A percentile compares a stretch with the other conserved stretches of the same genome.
Evolutionary conservation across 2,329 filamentous ascomycete genomes (phyloP).

Genomic region (Scedosporium boydii): DNA sequence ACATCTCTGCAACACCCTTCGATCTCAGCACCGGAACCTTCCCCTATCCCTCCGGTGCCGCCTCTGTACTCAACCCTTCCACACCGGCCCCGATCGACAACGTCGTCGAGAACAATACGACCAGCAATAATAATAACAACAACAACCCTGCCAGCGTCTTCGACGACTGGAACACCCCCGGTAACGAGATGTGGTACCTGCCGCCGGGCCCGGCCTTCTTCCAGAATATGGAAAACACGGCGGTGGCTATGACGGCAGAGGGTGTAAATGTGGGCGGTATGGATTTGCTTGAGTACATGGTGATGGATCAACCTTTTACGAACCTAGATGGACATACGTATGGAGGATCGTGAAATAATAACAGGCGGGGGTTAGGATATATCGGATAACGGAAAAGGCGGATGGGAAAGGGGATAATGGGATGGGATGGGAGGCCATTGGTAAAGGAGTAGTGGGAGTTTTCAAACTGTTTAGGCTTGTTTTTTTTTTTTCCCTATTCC

Average conservation of each 20-base stretch:
- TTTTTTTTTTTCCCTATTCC: neutral
- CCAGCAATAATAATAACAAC: neutral
- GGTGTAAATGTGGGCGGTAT: slow-evolving; percentile 58
- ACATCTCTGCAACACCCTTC: slow-evolving; percentile 55
- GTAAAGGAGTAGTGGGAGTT: neutral
- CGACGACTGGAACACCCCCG: slow-evolving; percentile 45
- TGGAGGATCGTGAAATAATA: neutral
- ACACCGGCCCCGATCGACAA: slow-evolving; percentile 29
- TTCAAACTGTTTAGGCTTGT: neutral
- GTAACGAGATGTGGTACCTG: slow-evolving; percentile 58
- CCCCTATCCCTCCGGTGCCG: slow-evolving; percentile 37
- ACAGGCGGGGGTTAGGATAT: neutral
- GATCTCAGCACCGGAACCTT: slow-evolving; percentile 46
- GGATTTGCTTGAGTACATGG: slow-evolving; percentile 60
- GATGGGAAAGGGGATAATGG: neutral
- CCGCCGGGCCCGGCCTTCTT: slow-evolving; percentile 55
- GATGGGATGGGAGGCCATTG: neutral
- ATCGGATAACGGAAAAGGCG: neutral
- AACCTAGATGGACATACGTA: neutral
- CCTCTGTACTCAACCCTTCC: slow-evolving; percentile 37
- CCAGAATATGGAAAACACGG: slow-evolving; percentile 52
- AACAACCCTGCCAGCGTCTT: slow-evolving; percentile 32
- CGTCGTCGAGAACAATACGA: slow-evolving; percentile 5
- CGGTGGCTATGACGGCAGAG: slow-evolving; percentile 57
- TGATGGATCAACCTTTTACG: slow-evolving; percentile 37